phyloP scores from a whole-genome alignment of 768 basidiomycete species.

The Hysterangium stoloniferum region DNA sequence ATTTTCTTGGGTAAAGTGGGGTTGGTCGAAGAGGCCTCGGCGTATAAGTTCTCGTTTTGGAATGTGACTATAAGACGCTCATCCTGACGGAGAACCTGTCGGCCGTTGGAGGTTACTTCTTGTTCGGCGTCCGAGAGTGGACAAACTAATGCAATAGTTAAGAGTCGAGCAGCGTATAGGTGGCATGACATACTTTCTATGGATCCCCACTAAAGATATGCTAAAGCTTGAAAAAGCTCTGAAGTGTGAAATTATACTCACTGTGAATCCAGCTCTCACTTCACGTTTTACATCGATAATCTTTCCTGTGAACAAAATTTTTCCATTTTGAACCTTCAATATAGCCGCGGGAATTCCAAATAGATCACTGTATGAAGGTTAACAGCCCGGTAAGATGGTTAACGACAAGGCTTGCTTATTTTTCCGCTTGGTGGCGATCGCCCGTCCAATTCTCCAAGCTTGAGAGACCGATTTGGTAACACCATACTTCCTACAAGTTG shows the following conservation, averaged over 20 bases:
- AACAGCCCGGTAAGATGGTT: background rate
- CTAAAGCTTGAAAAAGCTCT: conserved; percentile 17
- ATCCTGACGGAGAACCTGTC: background rate
- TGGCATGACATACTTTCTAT: conserved; percentile 16
- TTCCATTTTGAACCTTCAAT: conserved; percentile 26
- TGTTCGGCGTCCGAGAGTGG: conserved; percentile 24
- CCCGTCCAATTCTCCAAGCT: conserved; percentile 57
- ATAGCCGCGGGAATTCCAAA: conserved; percentile 26
- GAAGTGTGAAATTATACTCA: conserved; percentile 10
- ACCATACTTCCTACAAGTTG: conserved; percentile 22
- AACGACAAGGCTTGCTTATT: conserved; percentile 15
- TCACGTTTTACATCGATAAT: conserved; percentile 42
- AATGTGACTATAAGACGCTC: conserved; percentile 42
- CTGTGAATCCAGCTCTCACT: conserved; percentile 27
- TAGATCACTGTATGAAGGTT: conserved; percentile 28
- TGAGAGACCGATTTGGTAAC: conserved; percentile 45
- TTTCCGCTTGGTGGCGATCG: conserved; percentile 45
- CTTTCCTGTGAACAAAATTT: conserved; percentile 51
- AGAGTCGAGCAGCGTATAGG: background rate
- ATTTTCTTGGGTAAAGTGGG: conserved; percentile 27
- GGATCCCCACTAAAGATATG: conserved; percentile 27
- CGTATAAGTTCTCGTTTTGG: conserved; percentile 55
- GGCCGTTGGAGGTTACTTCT: conserved; percentile 18
- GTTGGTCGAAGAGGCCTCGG: conserved; percentile 22
- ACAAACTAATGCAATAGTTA: conserved; percentile 16